Conservation (phyloP, 2,329 filamentous ascomycete genomes). For the Neofusicoccum laricinum region DNA sequence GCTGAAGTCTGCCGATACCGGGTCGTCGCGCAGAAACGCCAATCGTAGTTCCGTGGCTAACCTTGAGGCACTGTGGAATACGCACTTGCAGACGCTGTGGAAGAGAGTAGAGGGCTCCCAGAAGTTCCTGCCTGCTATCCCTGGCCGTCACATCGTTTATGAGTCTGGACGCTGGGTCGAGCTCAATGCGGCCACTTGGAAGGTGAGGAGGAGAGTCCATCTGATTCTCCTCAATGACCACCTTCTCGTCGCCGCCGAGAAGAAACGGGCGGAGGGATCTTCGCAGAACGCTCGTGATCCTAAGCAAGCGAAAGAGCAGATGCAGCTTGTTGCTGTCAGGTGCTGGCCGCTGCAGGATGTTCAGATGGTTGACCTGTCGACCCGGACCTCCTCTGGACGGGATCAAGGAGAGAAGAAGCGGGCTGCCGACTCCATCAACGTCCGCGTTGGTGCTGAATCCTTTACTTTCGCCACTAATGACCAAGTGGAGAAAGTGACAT, state of each 20-base stretch:
- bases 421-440: conserved; percentile 67
- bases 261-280: conserved; percentile 73
- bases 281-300: conserved; percentile 43
- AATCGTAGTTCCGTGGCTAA: conserved; percentile 88
- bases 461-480: conserved; percentile 89
- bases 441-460: conserved; percentile 83
- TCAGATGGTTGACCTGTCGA: conserved; percentile 82
- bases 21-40: conserved; percentile 55
- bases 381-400: conserved; percentile 18
- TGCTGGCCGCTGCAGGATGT: conserved; percentile 95
- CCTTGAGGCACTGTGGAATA: conserved; percentile 65
- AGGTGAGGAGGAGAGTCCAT: conserved; percentile 82
- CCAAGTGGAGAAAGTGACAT: conserved; percentile 70
- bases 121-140: conserved; percentile 87
- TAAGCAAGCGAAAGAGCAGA: conserved; percentile 44
- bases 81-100: conserved; percentile 76
- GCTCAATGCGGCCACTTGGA: conserved; percentile 95
- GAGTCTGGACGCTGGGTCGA: conserved; percentile 95
- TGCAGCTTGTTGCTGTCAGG: conserved; percentile 83
- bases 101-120: conserved; percentile 98
- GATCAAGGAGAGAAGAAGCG: conserved; percentile 18
- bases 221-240: conserved; percentile 94
- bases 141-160: conserved; percentile 89
- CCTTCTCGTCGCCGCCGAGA: conserved; percentile 87
- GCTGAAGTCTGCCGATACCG: conserved; percentile 28